Base-by-base conservation (phyloP, 2,329 filamentous ascomycete species). In the Alternaria arbusti region DNA sequence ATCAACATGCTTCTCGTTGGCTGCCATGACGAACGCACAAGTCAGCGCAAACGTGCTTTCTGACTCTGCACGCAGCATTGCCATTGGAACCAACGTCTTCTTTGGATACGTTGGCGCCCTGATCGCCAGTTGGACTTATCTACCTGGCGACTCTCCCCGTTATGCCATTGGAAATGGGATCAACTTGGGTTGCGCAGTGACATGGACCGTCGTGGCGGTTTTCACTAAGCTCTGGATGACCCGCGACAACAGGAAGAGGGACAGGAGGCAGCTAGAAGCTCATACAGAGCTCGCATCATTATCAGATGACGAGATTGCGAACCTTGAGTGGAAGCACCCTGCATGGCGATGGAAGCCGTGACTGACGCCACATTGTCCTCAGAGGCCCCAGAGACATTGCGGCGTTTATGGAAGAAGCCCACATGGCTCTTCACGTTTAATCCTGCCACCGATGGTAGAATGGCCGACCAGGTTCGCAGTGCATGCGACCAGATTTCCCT, bases 11-110 rank as follows among this genome's bases (percentile, higher is more conserved):
- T 91, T 90, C 70, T 78, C 85, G 2, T 83, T 87, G 36, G 89
- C 89, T 0, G 83, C 89, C 0, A 82, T 91, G 17, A 85, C 84
- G 60, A 91, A 90, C 63, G 89, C 89, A 0, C 85, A 91, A 63
- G 87, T 86, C 0, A 86, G 87, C 0, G 89, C 89, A n/a, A 91
- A 91, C 66, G 88, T 91, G 0, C 84, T 91, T 7, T 87, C 86
- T 6, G 90, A 92, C 68, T 90, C 89, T 0, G 87, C 89, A 0
- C 84, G 89, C 6, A 36, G 60, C 40, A 30, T 66, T 57, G 66
- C 67, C 1, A 67, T 70, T n/a, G 65, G 66, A 7, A 66, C 65
- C 20, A 69, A 68, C 32, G 54, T 91, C 70, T 91, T 91, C 88
- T 80, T 90, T 25, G 90, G 89, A 30, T 91, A 91, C 58, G 74